Evolutionary conservation across 148 eudicot species (phyloP).

Genomic region (Diospyros kaki): DNA sequence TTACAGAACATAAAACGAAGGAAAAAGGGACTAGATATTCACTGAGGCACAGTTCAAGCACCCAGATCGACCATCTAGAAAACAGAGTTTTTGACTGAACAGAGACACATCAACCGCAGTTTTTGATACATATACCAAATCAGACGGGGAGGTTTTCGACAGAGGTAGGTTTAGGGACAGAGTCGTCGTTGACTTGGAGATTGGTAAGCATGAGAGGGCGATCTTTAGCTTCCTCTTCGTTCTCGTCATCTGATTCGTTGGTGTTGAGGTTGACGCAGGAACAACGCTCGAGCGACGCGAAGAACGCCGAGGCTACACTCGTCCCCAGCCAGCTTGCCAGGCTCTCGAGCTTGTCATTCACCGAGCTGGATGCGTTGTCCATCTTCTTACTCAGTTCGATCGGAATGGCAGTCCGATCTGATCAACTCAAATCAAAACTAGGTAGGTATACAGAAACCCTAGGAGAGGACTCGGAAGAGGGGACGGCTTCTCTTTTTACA

Average conservation of each 20-base stretch:
- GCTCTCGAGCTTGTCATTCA: slow-evolving; percentile 40
- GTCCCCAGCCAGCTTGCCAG: slow-evolving; percentile 64
- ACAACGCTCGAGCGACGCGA: slow-evolving; percentile 71
- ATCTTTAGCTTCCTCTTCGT: slow-evolving; percentile 56
- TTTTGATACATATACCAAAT: background rate
- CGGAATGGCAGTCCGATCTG: too few species aligned
- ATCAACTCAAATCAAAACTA: too few species aligned
- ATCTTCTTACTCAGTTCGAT: slow-evolving; percentile 7
- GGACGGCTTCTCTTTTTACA: too few species aligned
- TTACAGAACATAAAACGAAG: too few species aligned
- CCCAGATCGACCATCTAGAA: too few species aligned
- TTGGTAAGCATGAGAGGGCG: slow-evolving; percentile 56
- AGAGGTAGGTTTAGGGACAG: slow-evolving; percentile 20
- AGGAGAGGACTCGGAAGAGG: too few species aligned
- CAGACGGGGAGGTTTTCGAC: slow-evolving; percentile 71
- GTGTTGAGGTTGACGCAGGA: slow-evolving; percentile 75
- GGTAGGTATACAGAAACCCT: too few species aligned
- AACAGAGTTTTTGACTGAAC: too few species aligned
- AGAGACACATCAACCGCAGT: too few species aligned
- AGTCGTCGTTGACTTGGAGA: slow-evolving; percentile 7
- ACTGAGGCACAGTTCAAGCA: too few species aligned
- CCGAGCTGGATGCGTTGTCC: slow-evolving; percentile 34
- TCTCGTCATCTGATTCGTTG: slow-evolving; percentile 62
- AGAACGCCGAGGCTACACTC: slow-evolving; percentile 74
- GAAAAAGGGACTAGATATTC: too few species aligned